These are phyloP conservation scores for Globisporangium middletonii DNA, from an alignment of 352 stramenopile genomes.

Conservation along the genomic window DNA sequence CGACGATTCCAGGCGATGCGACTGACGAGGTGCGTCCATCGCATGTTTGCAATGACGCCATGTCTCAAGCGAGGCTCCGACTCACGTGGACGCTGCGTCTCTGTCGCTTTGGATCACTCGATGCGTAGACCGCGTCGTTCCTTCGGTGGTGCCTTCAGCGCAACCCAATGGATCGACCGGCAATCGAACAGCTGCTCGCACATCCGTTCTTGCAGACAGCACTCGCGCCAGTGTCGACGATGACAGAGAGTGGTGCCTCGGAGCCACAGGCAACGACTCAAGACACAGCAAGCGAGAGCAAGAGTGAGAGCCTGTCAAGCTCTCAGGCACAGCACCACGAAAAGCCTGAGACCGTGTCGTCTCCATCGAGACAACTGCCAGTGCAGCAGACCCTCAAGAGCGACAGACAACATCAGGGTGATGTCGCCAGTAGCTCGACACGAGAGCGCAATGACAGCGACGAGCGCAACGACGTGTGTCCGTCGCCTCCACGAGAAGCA, in stretches of 20 bases:
- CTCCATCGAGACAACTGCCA: too few species aligned
- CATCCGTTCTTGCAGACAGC: conserved; percentile 82
- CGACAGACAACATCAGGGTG: conserved; percentile 4
- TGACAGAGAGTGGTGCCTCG: background rate
- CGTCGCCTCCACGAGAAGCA: background rate
- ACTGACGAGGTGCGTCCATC: conserved; percentile 38
- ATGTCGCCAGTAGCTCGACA: too few species aligned
- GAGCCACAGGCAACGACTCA: conserved; percentile 2
- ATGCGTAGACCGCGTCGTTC: conserved; percentile 43
- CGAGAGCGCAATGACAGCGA: too few species aligned
- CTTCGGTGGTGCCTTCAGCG: conserved; percentile 58
- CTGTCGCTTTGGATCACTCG: background rate
- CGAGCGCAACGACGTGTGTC: background rate
- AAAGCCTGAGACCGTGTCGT: too few species aligned
- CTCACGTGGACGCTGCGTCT: background rate
- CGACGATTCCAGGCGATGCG: conserved; percentile 46
- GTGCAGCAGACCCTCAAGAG: background rate
- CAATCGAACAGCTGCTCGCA: conserved; percentile 81
- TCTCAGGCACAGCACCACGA: conserved; percentile 2
- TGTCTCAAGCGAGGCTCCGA: background rate
- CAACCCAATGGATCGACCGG: conserved; percentile 70
- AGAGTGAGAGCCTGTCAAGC: conserved; percentile 1
- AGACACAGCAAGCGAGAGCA: background rate
- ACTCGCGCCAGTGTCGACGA: background rate
- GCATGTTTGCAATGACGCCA: background rate